Conservation (phyloP, 1,139 yeast species). For the Arxiozyma slooffiae region DNA sequence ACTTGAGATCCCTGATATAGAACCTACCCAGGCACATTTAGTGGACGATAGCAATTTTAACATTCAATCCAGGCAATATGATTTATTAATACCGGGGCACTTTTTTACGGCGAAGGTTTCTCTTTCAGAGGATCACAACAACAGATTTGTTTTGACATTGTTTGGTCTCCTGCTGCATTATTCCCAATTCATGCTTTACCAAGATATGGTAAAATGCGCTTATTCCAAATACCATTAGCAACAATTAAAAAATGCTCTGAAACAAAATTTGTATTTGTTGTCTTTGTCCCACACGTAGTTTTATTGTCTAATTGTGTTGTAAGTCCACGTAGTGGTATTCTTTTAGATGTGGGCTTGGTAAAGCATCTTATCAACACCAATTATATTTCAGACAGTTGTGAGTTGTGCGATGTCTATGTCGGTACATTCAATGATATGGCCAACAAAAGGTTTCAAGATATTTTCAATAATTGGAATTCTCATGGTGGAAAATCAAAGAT, state of each 20-base stretch:
- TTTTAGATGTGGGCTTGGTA: no score
- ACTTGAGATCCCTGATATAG: neutral
- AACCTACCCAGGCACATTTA: neutral
- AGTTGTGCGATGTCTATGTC: no score
- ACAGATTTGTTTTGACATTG: neutral
- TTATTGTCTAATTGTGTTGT: no score
- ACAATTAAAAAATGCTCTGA: neutral
- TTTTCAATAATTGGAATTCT: no score
- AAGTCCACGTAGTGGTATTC: no score
- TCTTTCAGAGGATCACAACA: neutral
- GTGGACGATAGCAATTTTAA: neutral
- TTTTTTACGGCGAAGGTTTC: neutral
- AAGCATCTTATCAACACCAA: no score
- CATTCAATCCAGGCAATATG: neutral
- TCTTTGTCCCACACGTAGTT: neutral
- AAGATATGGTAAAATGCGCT: neutral
- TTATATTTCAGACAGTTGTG: no score
- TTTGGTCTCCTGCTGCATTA: neutral
- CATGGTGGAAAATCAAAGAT: no score
- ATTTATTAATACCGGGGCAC: neutral
- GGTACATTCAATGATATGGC: no score
- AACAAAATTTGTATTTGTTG: neutral
- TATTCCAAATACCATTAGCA: no score
- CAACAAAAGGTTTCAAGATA: no score
- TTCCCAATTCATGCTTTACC: neutral